Evolutionary conservation across 345 rosid genomes (phyloP), one percentile per base, ranked within the genome.

Genomic region (Boechera divaricarpa): DNA sequence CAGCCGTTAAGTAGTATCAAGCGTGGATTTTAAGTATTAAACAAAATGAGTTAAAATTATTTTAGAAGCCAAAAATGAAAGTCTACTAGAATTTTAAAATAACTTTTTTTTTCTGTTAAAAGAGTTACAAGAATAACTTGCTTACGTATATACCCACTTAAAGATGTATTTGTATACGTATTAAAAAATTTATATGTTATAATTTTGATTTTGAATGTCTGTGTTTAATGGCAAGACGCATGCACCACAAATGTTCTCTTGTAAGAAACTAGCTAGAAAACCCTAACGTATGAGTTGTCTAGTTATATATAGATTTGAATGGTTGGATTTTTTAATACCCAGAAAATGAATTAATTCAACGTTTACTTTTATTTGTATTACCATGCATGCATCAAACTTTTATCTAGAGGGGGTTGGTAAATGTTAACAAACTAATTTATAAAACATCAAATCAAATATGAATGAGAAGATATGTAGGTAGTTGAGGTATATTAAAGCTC

Each of bases 201-300:
- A 24, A 26, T 57, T 66, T 32, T 36, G 51, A 24, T 9, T 24
- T 32, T 33, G 48, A 35, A 15, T 49, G 60, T 26, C 68, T 56
- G 60, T 66, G 65, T 67, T 57, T 49, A 11, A 75, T 58, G 79
- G 73, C 73, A 38, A 67, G 79, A 75, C 29, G 60, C 73, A 75
- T 28, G 29, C 65, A 75, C 73, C 79, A 28, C 26, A 38, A 35
- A 35, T 74, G 31, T 16, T 47, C 13, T 45, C 45, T 45, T 45
- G 66, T 47, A 28, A 75, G 32, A 45, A 15, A 53, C 32, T 29
- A 41, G 54, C 10, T 38, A 13, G 41, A 51, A 38, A 54, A 26
- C 49, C 63, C 62, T 7, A 5, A 2, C 38, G 49, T 36, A 38
- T 13, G 16, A 44, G 6, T 44, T 44, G 6, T 44, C 13, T 13